Evolutionary conservation across 305 asterid genomes (phyloP).

Genomic region (Fraxinus dipetala): DNA sequence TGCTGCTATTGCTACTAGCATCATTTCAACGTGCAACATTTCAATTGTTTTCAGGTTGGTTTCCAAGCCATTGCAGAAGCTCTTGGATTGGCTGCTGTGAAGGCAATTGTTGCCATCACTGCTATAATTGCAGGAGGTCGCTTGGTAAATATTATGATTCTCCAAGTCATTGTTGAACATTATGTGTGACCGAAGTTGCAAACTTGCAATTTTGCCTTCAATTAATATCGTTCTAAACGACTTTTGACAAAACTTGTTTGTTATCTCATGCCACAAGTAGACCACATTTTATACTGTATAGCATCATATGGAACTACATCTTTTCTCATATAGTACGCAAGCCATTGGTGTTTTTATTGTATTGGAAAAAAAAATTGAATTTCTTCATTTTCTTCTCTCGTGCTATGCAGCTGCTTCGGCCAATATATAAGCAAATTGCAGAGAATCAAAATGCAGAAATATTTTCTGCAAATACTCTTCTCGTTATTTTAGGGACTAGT

Average conservation of each 20-base stretch:
- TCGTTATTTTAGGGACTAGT: constrained; percentile 94
- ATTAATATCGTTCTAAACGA: constrained; percentile 12
- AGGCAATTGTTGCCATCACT: constrained; percentile 93
- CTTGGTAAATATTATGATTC: constrained; percentile 48
- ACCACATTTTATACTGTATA: constrained; percentile 9
- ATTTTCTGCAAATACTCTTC: constrained; percentile 94
- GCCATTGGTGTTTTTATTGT: constrained; percentile 7
- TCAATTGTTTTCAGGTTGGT: constrained; percentile 63
- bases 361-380: constrained; percentile 1
- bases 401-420: constrained; percentile 91
- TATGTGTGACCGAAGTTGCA: constrained; percentile 23
- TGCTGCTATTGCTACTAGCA: constrained; percentile 16
- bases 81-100: constrained; percentile 98
- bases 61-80: constrained; percentile 99
- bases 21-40: constrained; percentile 11
- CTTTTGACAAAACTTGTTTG: not conserved
- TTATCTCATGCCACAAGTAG: not conserved
- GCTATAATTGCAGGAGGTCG: constrained; percentile 99
- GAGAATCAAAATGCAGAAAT: constrained; percentile 98
- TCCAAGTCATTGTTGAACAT: constrained; percentile 11
- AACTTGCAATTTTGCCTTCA: constrained; percentile 15
- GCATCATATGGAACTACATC: constrained; percentile 5
- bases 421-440: constrained; percentile 92
- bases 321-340: constrained; percentile 13
- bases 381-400: constrained; percentile 20